phyloP scores from a whole-genome alignment of 805 yeast genomes.

The Ogataea henricii region DNA sequence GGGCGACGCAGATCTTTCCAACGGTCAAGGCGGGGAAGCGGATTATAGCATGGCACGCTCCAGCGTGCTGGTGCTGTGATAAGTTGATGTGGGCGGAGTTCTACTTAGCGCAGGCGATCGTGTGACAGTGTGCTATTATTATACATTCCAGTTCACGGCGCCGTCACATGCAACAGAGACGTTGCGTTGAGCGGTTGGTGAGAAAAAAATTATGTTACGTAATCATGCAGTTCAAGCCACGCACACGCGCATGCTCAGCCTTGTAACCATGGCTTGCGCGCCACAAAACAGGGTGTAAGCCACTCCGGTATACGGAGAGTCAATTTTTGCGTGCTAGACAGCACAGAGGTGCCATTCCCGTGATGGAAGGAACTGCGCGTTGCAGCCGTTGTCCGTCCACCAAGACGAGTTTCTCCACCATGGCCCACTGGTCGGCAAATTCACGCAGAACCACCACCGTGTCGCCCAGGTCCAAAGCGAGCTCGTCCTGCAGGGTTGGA shows the following conservation, averaged over 20 bases:
- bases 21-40: background rate
- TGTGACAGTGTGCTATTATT: background rate
- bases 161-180: background rate
- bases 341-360: conserved; percentile 6
- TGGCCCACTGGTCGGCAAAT: conserved; percentile 8
- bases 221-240: background rate
- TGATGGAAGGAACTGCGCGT: background rate
- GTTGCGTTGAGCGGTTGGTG: background rate
- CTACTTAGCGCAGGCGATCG: too few relatives aligned
- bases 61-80: too few relatives aligned
- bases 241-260: background rate
- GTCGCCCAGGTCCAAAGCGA: conserved; percentile 2
- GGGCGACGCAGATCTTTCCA: background rate
- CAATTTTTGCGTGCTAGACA: conserved; percentile 3
- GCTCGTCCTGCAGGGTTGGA: conserved; percentile 3
- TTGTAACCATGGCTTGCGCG: background rate
- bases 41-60: too few relatives aligned
- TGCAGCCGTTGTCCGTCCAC: background rate
- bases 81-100: too few relatives aligned
- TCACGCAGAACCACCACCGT: background rate
- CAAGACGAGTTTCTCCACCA: conserved; percentile 1
- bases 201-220: background rate
- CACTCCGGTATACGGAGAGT: background rate
- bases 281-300: too few relatives aligned
- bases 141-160: background rate